phyloP scores from a whole-genome alignment of 257 asterid genomes.

The Nicotiana obtusifolia region DNA sequence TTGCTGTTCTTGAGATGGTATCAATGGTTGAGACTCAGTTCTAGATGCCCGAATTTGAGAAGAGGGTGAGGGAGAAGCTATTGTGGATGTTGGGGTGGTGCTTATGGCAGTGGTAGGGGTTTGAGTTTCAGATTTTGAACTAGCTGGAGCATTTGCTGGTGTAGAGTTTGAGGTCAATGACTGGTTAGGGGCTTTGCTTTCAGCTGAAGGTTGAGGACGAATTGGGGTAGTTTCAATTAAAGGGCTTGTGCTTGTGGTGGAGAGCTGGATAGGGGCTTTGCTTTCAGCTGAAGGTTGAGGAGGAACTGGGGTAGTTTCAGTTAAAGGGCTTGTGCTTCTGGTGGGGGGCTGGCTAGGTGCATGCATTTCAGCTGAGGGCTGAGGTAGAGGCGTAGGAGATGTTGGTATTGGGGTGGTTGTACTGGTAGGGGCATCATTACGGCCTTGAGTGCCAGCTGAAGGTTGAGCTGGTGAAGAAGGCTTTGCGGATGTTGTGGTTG shows the following conservation, averaged over 20 bases:
- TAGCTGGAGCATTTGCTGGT: slow-evolving; percentile 15
- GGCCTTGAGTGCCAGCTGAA: background rate
- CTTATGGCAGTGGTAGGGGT: background rate
- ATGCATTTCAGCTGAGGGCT: background rate
- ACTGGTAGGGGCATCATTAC: slow-evolving; percentile 4
- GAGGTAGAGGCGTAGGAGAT: slow-evolving; percentile 8
- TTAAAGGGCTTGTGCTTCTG: background rate
- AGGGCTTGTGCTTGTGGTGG: background rate
- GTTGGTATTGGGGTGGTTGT: slow-evolving; percentile 1
- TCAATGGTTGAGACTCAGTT: slow-evolving; percentile 27
- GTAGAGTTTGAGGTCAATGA: background rate
- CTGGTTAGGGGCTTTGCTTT: slow-evolving; percentile 14
- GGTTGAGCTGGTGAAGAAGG: slow-evolving; percentile 11
- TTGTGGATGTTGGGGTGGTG: slow-evolving; percentile 12
- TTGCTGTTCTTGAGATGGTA: slow-evolving; percentile 35
- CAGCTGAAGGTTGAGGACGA: slow-evolving; percentile 5
- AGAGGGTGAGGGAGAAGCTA: slow-evolving; percentile 15
- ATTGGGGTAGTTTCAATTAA: background rate
- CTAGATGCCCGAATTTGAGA: slow-evolving; percentile 14
- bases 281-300: slow-evolving; percentile 5
- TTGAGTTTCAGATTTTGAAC: slow-evolving; percentile 11
- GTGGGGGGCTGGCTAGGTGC: background rate
- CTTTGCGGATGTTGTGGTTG: background rate
- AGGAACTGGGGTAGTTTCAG: background rate
- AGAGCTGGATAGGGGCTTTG: background rate